Percentiles rank a stretch among this genome's conserved stretches.
phyloP scores from a whole-genome alignment of 179 eudicot genomes.

The Amaranthus tricolor region DNA sequence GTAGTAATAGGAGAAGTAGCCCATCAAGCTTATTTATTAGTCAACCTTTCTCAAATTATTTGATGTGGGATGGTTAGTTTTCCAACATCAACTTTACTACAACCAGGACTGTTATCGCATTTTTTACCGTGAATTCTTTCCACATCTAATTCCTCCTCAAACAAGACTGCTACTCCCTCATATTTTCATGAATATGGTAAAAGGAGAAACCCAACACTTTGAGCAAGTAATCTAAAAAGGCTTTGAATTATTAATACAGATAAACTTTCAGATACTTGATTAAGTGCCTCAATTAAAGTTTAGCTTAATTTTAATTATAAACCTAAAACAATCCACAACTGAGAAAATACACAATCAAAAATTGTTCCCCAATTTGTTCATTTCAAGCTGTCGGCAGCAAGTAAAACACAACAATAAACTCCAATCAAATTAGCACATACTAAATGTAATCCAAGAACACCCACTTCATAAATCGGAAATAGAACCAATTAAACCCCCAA shows the following conservation, averaged over 20 bases:
- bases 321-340: background rate
- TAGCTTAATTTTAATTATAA: background rate
- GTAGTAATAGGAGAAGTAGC: no score
- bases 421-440: background rate
- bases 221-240: background rate
- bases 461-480: slow-evolving; percentile 5
- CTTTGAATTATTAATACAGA: background rate
- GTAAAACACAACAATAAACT: slow-evolving; percentile 10
- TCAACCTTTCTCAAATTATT: no score
- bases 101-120: no score
- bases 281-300: background rate
- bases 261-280: background rate
- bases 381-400: slow-evolving; percentile 17
- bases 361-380: background rate
- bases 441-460: slow-evolving; percentile 6
- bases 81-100: no score
- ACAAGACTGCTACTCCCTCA: background rate
- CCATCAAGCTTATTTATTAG: background rate
- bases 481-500: background rate
- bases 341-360: background rate
- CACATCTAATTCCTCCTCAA: background rate
- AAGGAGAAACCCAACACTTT: background rate
- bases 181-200: background rate
- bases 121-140: background rate
- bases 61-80: no score